Base-by-base conservation (phyloP, 2,329 filamentous ascomycete species). In the Lachnum nothofagi region DNA sequence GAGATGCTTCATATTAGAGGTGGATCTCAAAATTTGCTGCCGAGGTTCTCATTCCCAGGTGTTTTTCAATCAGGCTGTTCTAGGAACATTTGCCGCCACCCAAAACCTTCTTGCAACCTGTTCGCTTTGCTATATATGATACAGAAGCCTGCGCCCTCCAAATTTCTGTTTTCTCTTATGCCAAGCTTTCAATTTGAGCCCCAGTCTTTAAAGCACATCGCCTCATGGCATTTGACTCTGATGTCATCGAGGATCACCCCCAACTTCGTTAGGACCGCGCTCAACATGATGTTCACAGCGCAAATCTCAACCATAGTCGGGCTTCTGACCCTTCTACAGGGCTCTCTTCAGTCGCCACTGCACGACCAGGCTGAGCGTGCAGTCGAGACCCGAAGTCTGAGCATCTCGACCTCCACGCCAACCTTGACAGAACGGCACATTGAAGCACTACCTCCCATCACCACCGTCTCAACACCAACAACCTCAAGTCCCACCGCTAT, bases 1-100 rank as follows among this genome's bases (percentile, higher is more conserved):
- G 25, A 6, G 25, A 12, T 29, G 25, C 12, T 7, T 16, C 9
- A 7, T 34, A 34, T 6, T 34, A 5, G 3, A 16, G 17, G 17
- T 37, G n/a, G n/a, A n/a, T n/a, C n/a, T 37, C 5, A 5, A 10
- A 37, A 14, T 1, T 17, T 20, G 16, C 19, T 2, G n/a, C 14
- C 8, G 19, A 4, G 19, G 10, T 19, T 37, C 14, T 12, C 5
- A 16, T 7, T 14, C 17, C 31, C 14, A 14, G 8, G 19, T 17
- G 5, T 20, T 37, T 22, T 22, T 16, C 17, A 49, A 49, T 42
- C 35, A 49, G 47, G 17, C 47, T 42, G 37, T 38, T 33, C 42
- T 29, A 37, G 39, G 39, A 43, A 24, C 16, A 44, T 42, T 33
- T 43, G 29, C 39, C 46, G 39, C 45, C 24, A 47, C 10, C 23